A percentile compares a stretch with the other conserved stretches of the same genome.
Conservation (phyloP, 805 yeast species). For the Pichia occidentalis region DNA sequence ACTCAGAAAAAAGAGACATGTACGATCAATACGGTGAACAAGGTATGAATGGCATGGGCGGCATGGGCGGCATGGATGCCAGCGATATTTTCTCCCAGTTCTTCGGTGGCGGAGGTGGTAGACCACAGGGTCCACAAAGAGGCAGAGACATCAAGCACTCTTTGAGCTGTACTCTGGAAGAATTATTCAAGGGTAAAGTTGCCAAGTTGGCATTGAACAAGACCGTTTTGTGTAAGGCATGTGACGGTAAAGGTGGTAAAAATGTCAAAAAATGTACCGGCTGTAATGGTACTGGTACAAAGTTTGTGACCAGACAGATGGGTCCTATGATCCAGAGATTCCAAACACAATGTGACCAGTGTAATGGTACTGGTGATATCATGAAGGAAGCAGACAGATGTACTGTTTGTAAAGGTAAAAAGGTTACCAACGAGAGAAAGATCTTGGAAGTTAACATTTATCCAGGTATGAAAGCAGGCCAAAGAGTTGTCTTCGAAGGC, state of each 20-base stretch:
- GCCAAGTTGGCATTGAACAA: slow-evolving; percentile 91
- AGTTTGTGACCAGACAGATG: slow-evolving; percentile 93
- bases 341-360: slow-evolving; percentile 88
- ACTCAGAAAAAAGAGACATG: slow-evolving; percentile 77
- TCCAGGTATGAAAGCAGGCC: slow-evolving; percentile 96
- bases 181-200: slow-evolving; percentile 87
- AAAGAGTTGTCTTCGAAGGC: slow-evolving; percentile 82
- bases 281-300: slow-evolving; percentile 91
- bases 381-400: slow-evolving; percentile 85
- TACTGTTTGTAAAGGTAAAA: slow-evolving; percentile 81
- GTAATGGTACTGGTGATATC: slow-evolving; percentile 89
- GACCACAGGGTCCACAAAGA: slow-evolving; percentile 76
- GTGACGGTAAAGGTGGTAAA: slow-evolving; percentile 96
- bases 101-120: slow-evolving; percentile 51
- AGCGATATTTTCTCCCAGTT: slow-evolving; percentile 54
- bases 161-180: slow-evolving; percentile 81
- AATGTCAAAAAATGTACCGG: slow-evolving; percentile 78
- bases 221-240: slow-evolving; percentile 78
- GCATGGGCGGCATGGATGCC: slow-evolving; percentile 45
- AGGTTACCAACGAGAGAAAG: slow-evolving; percentile 81
- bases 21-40: slow-evolving; percentile 92
- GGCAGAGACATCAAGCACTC: slow-evolving; percentile 91
- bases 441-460: slow-evolving; percentile 90
- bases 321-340: slow-evolving; percentile 99
- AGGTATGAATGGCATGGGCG: slow-evolving; percentile 73